These are phyloP conservation scores for Colletotrichum scovillei DNA, from an alignment of 2,329 filamentous ascomycete species.

Conservation along the genomic window DNA sequence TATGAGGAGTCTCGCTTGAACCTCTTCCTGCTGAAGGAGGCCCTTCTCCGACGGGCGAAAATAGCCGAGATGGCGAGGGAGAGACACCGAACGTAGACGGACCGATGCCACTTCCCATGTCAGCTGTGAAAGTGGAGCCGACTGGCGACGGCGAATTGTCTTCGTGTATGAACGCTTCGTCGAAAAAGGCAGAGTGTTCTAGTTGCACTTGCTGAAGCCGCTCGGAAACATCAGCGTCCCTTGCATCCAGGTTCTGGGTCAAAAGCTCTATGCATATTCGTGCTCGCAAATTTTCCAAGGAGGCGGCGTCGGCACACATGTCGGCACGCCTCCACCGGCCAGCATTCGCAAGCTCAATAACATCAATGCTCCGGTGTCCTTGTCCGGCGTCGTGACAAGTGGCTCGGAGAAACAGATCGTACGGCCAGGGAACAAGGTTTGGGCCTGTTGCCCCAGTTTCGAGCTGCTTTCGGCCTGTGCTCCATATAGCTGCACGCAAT, in stretches of 20 bases:
- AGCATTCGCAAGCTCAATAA: constrained; percentile 7
- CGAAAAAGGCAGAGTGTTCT: background rate
- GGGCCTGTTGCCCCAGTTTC: background rate
- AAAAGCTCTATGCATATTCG: constrained; percentile 2
- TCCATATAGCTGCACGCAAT: constrained; percentile 12
- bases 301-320: background rate
- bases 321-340: background rate
- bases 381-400: background rate
- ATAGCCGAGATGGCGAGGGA: background rate
- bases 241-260: background rate
- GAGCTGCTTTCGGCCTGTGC: background rate
- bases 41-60: background rate
- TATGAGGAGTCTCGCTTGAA: background rate
- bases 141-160: background rate
- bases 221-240: background rate
- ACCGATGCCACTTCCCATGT: background rate
- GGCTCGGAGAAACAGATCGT: background rate
- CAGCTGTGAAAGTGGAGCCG: background rate
- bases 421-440: background rate
- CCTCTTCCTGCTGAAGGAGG: background rate
- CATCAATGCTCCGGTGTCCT: background rate
- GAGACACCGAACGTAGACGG: background rate
- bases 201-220: constrained; percentile 1
- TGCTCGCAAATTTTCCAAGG: background rate
- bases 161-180: background rate